phyloP scores from a whole-genome alignment of 73 alveolate genomes.

The Stentor coeruleus region DNA sequence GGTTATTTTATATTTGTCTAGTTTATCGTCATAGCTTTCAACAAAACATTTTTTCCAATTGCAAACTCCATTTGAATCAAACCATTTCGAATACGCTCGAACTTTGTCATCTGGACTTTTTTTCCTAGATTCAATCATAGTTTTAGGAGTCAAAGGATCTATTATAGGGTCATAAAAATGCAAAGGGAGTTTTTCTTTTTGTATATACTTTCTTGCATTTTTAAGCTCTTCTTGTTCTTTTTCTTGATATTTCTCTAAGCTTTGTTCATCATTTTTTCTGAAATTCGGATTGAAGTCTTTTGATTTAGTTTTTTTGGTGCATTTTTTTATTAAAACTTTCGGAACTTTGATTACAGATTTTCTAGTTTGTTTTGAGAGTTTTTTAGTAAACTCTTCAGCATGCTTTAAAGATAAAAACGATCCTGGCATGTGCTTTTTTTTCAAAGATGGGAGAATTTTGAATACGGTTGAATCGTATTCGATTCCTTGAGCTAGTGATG shows the following conservation, averaged over 20 bases:
- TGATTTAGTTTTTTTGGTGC: background rate
- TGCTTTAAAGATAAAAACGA: background rate
- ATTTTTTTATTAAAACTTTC: background rate
- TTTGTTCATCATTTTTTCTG: too few relatives aligned
- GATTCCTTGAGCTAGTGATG: background rate
- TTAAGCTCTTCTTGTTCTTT: background rate
- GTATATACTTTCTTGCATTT: background rate
- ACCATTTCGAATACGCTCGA: constrained; percentile 48
- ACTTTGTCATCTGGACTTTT: constrained; percentile 14
- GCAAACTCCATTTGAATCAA: constrained; percentile 47
- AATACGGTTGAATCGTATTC: background rate
- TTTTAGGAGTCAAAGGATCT: constrained; percentile 9
- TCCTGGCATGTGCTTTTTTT: background rate
- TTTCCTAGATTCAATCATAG: background rate
- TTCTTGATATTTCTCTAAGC: too few relatives aligned
- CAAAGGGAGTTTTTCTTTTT: background rate
- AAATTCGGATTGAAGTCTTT: too few relatives aligned
- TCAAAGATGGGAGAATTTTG: background rate
- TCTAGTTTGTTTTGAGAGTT: too few relatives aligned
- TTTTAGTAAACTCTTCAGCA: background rate
- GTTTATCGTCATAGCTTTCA: constrained; percentile 32
- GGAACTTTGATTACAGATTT: background rate
- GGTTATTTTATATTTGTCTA: constrained; percentile 38
- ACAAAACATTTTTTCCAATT: constrained; percentile 47
- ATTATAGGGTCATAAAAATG: constrained; percentile 25